Percentiles rank a stretch among this genome's conserved stretches.
Evolutionary conservation across 768 basidiomycete species (phyloP).

Genomic region (Mycena polygramma): DNA sequence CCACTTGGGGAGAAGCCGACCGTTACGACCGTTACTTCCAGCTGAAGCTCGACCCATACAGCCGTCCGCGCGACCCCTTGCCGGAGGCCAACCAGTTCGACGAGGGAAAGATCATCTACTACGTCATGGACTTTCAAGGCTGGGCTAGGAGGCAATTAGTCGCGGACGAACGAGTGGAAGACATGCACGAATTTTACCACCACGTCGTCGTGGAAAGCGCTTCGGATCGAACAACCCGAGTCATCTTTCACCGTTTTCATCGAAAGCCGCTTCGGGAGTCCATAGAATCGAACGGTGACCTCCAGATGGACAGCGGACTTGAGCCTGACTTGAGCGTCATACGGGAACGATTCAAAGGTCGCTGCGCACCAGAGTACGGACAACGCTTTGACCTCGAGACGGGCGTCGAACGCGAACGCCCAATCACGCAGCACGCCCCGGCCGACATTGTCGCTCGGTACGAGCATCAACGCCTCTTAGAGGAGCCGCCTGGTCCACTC

Average conservation of each 20-base stretch:
- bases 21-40: conserved; percentile 13
- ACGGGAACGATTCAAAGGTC: neutral
- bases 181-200: neutral
- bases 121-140: neutral
- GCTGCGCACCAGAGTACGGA: neutral
- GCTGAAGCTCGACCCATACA: neutral
- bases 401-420: neutral
- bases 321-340: neutral
- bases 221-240: neutral
- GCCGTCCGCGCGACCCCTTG: neutral
- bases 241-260: conserved; percentile 11
- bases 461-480: neutral
- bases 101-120: neutral
- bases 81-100: neutral
- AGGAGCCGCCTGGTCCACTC: neutral
- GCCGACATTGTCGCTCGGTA: neutral
- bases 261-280: neutral
- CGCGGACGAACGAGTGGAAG: neutral
- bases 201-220: neutral
- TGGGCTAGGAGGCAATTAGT: neutral
- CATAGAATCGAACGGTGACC: neutral
- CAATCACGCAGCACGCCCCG: too few relatives aligned
- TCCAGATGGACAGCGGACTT: neutral
- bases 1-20: neutral
- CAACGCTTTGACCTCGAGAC: neutral